Evolutionary conservation across 2,329 filamentous ascomycete genomes (phyloP), one percentile per base, ranked within the genome.

Genomic region (Fusarium solani-melongenae): DNA sequence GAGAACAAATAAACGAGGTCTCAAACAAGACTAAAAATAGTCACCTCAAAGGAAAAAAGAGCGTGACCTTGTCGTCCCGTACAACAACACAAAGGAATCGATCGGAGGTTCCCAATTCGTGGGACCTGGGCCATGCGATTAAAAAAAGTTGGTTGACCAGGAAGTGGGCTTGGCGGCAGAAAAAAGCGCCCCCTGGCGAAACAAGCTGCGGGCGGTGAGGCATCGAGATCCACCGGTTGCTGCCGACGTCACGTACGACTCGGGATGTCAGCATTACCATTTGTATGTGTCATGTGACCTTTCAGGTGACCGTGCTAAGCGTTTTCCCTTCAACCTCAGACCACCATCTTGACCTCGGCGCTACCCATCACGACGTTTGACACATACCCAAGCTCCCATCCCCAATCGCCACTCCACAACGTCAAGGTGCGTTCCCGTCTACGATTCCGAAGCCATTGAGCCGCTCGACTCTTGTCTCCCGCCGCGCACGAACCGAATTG

Each of bases 401-500:
- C 64, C 60, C 73, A 77, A 76, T 75, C 78, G 71, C 75, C 73
- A 77, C 77, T 74, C 70, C 72, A 57, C 72, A 67, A 69, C 65
- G 61, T 66, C 79, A 81, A 81, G 73, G 79, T 79, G 41, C 69
- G 74, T 75, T 61, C 31, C 20, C n/a, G 6, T 53, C 59, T 38
- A 39, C 34, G 53, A n/a, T 57, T 20, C 5, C 15, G 62, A 29
- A 67, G 51, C 61, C 66, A 71, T 64, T 69, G 46, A 65, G 22
- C 59, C 59, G 49, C 57, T 39, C 44, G 5, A 9, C 1, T 10
- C n/a, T 29, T 7, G 38, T 14, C 22, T 39, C 39, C 34, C 38
- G 20, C 22, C 66, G 33, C 24, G 36, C 10, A 51, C 62, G 66
- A 62, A 72, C 77, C 84, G 84, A 83, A 87, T 86, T 88, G 82